phyloP scores from a whole-genome alignment of 2,329 filamentous ascomycete species.

The Magnaporthales sp. region DNA sequence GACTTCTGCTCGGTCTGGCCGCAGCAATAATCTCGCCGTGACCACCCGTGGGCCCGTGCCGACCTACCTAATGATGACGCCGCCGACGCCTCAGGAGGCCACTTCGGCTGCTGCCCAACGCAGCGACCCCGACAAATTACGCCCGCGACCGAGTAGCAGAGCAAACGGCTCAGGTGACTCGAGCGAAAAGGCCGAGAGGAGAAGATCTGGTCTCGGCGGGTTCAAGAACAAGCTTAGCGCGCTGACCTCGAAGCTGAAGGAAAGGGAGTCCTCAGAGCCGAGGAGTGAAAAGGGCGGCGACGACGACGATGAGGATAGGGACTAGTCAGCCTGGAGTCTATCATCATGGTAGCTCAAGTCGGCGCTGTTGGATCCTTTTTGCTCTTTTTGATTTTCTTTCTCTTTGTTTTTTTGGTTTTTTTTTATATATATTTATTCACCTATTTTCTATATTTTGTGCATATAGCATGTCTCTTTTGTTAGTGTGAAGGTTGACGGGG shows the following conservation, averaged over 20 bases:
- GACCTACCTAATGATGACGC: conserved; percentile 37
- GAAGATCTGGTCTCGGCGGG: conserved; percentile 10
- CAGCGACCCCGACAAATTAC: conserved; percentile 13
- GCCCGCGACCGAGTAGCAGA: conserved; percentile 11
- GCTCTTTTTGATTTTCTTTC: background rate
- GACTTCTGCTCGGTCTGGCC: conserved; percentile 36
- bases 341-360: background rate
- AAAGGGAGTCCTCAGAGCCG: conserved; percentile 7
- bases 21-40: conserved; percentile 12
- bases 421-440: too few species aligned
- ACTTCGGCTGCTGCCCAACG: background rate
- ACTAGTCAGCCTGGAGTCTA: background rate
- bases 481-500: background rate
- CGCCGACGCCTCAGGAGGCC: conserved; percentile 28
- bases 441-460: background rate
- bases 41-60: conserved; percentile 18
- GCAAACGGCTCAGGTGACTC: background rate
- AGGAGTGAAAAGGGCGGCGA: background rate
- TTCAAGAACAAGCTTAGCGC: conserved; percentile 17
- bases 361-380: background rate
- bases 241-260: conserved; percentile 16
- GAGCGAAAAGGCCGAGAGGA: conserved; percentile 8
- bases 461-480: background rate
- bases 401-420: background rate
- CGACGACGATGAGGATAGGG: background rate